These are phyloP conservation scores for Stereocaulon alpinum DNA, from an alignment of 495 filamentous ascomycete species.

Conservation along the genomic window DNA sequence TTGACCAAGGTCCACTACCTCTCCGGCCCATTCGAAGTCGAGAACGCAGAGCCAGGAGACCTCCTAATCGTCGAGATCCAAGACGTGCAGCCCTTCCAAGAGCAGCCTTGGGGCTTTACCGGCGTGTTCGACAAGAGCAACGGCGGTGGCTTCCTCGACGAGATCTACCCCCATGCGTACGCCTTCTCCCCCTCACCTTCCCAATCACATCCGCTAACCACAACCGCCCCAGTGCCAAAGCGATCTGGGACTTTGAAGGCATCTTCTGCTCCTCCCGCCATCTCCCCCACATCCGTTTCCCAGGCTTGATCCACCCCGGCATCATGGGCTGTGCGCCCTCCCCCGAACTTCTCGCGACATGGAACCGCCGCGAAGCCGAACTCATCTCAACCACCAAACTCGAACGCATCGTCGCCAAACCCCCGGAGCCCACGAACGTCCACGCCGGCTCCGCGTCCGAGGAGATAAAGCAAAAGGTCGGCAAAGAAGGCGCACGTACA, in stretches of 20 bases:
- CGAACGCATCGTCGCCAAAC: slow-evolving; percentile 69
- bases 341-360: slow-evolving; percentile 52
- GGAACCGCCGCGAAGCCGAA: slow-evolving; percentile 74
- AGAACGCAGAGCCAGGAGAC: slow-evolving; percentile 78
- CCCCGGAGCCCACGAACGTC: slow-evolving; percentile 57
- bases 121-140: slow-evolving; percentile 77
- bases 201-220: not conserved
- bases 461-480: slow-evolving; percentile 61
- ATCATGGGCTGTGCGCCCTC: slow-evolving; percentile 89
- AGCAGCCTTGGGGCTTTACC: slow-evolving; percentile 86
- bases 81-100: slow-evolving; percentile 84
- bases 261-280: slow-evolving; percentile 88
- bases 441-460: slow-evolving; percentile 60
- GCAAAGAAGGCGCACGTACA: slow-evolving; percentile 76
- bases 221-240: slow-evolving; percentile 55
- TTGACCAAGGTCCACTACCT: slow-evolving; percentile 80
- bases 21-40: slow-evolving; percentile 83
- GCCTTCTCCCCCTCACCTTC: slow-evolving; percentile 11
- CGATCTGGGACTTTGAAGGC: slow-evolving; percentile 97
- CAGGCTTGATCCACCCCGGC: slow-evolving; percentile 89
- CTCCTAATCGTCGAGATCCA: slow-evolving; percentile 87
- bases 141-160: slow-evolving; percentile 86
- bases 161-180: slow-evolving; percentile 73
- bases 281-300: slow-evolving; percentile 79
- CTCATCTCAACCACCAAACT: slow-evolving; percentile 57